These are phyloP conservation scores for Neurospora sp. DNA, from an alignment of 2,329 filamentous ascomycete species.

Conservation along the genomic window DNA sequence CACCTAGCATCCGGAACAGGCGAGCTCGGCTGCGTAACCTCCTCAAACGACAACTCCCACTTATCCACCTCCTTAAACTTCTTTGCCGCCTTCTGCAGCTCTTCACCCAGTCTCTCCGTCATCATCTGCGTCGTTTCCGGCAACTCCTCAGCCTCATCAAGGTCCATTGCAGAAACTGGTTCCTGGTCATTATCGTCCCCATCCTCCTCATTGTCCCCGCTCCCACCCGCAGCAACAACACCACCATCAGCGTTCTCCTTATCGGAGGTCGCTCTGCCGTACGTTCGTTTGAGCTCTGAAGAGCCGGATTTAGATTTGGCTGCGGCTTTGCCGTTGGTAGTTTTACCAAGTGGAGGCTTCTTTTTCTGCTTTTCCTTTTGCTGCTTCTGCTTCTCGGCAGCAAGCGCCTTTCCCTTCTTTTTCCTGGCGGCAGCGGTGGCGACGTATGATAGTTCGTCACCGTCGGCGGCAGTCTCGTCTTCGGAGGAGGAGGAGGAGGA, in stretches of 20 bases:
- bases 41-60: constrained; percentile 61
- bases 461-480: constrained; percentile 27
- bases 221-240: constrained; percentile 12
- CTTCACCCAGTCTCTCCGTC: constrained; percentile 28
- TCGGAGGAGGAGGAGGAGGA: constrained; percentile 31
- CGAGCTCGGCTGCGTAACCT: constrained; percentile 46
- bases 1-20: constrained; percentile 38
- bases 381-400: constrained; percentile 7
- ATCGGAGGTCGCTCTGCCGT: constrained; percentile 41
- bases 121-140: constrained; percentile 14
- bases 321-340: not conserved
- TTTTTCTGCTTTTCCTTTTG: constrained; percentile 5
- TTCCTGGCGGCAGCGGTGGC: constrained; percentile 13
- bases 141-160: constrained; percentile 31
- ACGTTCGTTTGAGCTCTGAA: constrained; percentile 31
- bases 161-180: constrained; percentile 26
- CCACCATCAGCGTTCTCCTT: constrained; percentile 45
- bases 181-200: constrained; percentile 28
- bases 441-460: constrained; percentile 43
- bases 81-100: constrained; percentile 47
- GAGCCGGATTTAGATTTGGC: not conserved
- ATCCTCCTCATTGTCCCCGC: constrained; percentile 13
- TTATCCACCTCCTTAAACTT: constrained; percentile 62
- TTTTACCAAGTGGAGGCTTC: constrained; percentile 2
- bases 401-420: constrained; percentile 17